phyloP scores from a whole-genome alignment of 306 rosid genomes.

The Cajanus cajan region DNA sequence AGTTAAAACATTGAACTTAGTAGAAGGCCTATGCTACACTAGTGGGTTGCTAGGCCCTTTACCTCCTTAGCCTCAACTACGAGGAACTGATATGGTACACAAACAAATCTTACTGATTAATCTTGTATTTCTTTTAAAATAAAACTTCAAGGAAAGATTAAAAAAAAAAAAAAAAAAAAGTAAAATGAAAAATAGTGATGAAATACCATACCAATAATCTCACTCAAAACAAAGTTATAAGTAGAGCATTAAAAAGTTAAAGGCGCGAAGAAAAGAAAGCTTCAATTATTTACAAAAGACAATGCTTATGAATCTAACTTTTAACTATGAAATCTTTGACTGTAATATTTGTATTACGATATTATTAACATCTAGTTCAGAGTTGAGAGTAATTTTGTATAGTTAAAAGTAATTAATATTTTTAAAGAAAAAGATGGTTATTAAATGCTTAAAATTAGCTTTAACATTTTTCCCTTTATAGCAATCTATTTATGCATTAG shows the following conservation, averaged over 20 bases:
- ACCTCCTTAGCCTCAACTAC: no score
- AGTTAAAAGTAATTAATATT: neutral
- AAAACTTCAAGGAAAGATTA: neutral
- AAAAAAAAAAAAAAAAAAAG: no score
- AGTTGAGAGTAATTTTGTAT: neutral
- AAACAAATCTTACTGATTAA: no score
- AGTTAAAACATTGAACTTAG: no score
- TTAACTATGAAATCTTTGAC: neutral
- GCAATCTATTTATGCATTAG: no score
- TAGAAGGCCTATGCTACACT: no score
- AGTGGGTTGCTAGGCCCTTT: no score
- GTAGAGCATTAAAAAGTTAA: neutral
- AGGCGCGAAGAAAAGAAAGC: neutral
- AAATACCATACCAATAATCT: neutral
- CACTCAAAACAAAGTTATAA: neutral
- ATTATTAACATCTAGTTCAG: neutral
- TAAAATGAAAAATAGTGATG: neutral
- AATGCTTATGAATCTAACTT: neutral
- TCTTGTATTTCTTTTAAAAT: no score
- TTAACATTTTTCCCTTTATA: no score
- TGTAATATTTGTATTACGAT: neutral
- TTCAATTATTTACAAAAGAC: neutral
- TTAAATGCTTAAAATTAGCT: no score
- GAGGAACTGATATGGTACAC: no score
- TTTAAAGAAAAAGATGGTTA: no score